phyloP scores from a whole-genome alignment of 2,329 filamentous ascomycete species.

The Dactylonectria macrodidyma region DNA sequence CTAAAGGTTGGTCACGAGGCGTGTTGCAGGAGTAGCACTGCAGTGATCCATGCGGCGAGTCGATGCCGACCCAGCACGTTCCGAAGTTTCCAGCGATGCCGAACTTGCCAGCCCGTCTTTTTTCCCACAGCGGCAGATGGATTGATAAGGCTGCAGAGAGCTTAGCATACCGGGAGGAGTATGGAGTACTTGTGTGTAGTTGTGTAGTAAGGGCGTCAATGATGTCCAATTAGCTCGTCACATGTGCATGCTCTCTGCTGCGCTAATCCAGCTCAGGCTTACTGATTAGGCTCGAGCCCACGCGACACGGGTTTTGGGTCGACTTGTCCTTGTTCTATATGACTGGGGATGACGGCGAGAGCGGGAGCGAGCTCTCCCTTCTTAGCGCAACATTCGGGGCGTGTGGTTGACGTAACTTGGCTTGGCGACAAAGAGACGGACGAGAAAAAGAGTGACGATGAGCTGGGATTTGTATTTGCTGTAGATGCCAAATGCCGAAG shows the following conservation, averaged over 20 bases:
- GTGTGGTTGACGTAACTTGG: not conserved
- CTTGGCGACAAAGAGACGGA: not conserved
- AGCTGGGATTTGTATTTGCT: not conserved
- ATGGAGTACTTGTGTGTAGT: not conserved
- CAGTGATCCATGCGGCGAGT: not conserved
- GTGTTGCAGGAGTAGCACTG: conserved; percentile 8
- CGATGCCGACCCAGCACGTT: not conserved
- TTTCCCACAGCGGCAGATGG: not conserved
- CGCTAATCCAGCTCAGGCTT: not conserved
- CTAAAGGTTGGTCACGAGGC: not conserved
- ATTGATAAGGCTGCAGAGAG: not conserved
- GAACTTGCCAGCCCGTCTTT: not conserved
- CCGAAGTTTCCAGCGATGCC: too few relatives aligned
- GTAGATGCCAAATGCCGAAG: too few relatives aligned
- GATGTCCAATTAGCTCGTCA: not conserved
- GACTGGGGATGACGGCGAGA: not conserved
- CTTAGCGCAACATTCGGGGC: not conserved
- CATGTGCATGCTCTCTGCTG: not conserved
- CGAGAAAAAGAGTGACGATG: not conserved
- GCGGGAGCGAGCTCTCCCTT: not conserved
- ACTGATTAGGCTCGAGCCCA: conserved; percentile 7
- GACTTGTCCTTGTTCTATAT: not conserved
- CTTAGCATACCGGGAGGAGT: too few relatives aligned
- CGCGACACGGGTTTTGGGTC: conserved; percentile 3
- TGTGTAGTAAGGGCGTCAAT: not conserved